Conservation (phyloP, 108 stramenopile species). For the Nitzschia sp. region DNA sequence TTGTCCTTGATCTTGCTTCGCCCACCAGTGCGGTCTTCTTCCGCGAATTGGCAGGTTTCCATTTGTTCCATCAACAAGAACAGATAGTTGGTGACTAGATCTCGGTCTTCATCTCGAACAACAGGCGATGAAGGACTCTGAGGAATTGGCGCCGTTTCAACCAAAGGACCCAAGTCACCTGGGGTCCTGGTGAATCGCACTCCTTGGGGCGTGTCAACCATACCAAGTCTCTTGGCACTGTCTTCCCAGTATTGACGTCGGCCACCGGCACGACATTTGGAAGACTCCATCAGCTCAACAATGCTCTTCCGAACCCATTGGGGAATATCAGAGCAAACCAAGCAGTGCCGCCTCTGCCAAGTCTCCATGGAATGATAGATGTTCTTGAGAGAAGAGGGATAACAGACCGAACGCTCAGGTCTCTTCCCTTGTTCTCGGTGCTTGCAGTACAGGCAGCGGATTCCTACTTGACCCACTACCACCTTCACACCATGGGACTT, state of each 20-base stretch:
- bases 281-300: slow-evolving; percentile 42
- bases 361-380: slow-evolving; percentile 66
- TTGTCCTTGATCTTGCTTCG: slow-evolving; percentile 62
- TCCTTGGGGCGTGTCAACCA: slow-evolving; percentile 70
- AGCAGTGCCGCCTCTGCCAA: slow-evolving; percentile 57
- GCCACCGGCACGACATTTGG: slow-evolving; percentile 58
- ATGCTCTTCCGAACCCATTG: slow-evolving; percentile 40
- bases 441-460: slow-evolving; percentile 60
- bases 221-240: slow-evolving; percentile 59
- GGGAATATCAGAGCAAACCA: slow-evolving; percentile 47
- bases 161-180: slow-evolving; percentile 17
- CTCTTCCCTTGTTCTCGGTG: slow-evolving; percentile 24
- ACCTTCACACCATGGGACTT: slow-evolving; percentile 52
- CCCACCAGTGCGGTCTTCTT: slow-evolving; percentile 74
- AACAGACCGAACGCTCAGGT: slow-evolving; percentile 48
- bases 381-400: slow-evolving; percentile 43
- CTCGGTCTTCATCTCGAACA: slow-evolving; percentile 29
- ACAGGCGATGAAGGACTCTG: slow-evolving; percentile 9
- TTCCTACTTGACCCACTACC: slow-evolving; percentile 49
- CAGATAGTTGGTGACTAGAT: slow-evolving; percentile 48
- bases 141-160: neutral
- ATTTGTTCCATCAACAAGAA: slow-evolving; percentile 76
- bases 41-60: slow-evolving; percentile 73
- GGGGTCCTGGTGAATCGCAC: slow-evolving; percentile 59
- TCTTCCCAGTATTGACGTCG: slow-evolving; percentile 80